Conservation (phyloP, 805 yeast species). For the Sungouiozyma ichnusensis region DNA sequence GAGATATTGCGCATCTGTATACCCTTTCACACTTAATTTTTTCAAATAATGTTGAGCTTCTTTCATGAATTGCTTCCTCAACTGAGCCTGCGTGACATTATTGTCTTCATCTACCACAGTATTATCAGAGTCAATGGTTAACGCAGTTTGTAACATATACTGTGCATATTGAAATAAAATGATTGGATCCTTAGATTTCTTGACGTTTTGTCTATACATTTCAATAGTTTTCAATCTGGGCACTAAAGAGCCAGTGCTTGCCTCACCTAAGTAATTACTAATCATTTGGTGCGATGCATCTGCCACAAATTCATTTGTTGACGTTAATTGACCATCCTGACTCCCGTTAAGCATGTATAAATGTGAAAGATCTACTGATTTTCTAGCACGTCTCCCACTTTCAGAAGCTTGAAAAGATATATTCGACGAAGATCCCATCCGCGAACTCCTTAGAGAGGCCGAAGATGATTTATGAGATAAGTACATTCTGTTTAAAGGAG, state of each 20-base stretch:
- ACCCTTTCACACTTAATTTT: slow-evolving; percentile 67
- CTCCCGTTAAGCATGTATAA: slow-evolving; percentile 28
- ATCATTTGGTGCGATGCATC: slow-evolving; percentile 44
- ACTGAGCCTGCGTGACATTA: slow-evolving; percentile 14
- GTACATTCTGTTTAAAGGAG: background rate
- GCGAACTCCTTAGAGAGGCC: background rate
- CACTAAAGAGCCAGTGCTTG: slow-evolving; percentile 38
- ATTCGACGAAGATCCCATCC: background rate
- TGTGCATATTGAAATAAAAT: slow-evolving; percentile 88
- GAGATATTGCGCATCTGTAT: slow-evolving; percentile 82
- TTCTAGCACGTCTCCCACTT: background rate
- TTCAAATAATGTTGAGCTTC: slow-evolving; percentile 68
- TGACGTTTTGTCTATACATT: slow-evolving; percentile 76
- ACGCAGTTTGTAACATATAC: slow-evolving; percentile 77
- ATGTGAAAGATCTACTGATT: slow-evolving; percentile 34
- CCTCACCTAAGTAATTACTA: slow-evolving; percentile 44
- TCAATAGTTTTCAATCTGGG: slow-evolving; percentile 80
- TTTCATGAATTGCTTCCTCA: slow-evolving; percentile 50
- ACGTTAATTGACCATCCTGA: slow-evolving; percentile 28
- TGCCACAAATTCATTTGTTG: slow-evolving; percentile 34
- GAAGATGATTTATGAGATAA: background rate
- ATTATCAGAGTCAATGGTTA: slow-evolving; percentile 44
- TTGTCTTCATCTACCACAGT: slow-evolving; percentile 51
- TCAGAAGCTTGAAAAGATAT: background rate
- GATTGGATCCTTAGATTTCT: slow-evolving; percentile 72